These are phyloP conservation scores for Neoboletus subvelutipes DNA, from an alignment of 768 basidiomycete species.

Conservation along the genomic window DNA sequence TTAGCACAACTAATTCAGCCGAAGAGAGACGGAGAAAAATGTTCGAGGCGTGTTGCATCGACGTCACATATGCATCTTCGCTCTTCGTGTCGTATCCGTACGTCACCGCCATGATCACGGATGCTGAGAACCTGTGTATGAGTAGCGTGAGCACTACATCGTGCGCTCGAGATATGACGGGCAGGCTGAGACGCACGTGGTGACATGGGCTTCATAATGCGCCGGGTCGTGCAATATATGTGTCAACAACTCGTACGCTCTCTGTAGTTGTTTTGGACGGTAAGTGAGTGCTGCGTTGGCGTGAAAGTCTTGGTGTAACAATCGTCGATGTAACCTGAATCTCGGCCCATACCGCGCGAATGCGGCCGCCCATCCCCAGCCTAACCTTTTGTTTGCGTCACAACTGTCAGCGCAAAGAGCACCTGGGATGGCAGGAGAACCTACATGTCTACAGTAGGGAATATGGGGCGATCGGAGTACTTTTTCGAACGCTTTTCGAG, in stretches of 20 bases:
- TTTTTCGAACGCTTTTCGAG: conserved; percentile 52
- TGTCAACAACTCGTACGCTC: conserved; percentile 10
- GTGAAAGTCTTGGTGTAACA: conserved; percentile 21
- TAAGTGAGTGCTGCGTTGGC: conserved; percentile 10
- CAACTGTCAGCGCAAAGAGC: neutral
- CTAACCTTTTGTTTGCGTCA: conserved; percentile 15
- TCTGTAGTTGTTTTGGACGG: conserved; percentile 15
- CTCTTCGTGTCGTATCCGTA: conserved; percentile 14
- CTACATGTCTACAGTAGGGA: conserved; percentile 4
- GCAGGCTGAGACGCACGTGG: conserved; percentile 4
- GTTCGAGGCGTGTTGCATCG: conserved; percentile 12
- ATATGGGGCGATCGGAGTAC: conserved; percentile 38
- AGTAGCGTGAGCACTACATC: neutral
- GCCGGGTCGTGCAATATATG: conserved; percentile 10
- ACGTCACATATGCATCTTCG: conserved; percentile 1
- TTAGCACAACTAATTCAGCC: conserved; percentile 2
- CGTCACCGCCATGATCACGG: conserved; percentile 17
- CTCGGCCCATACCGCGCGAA: conserved; percentile 21
- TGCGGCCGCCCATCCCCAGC: conserved; percentile 15
- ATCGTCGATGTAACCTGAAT: conserved; percentile 23
- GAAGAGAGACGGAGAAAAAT: neutral
- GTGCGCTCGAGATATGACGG: neutral
- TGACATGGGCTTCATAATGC: conserved; percentile 9
- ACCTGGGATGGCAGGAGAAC: neutral
- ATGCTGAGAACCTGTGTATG: neutral